Percentiles rank a stretch among this genome's conserved stretches.
Evolutionary conservation across 352 stramenopile genomes (phyloP).

Genomic region (Phytopythium delawarense): DNA sequence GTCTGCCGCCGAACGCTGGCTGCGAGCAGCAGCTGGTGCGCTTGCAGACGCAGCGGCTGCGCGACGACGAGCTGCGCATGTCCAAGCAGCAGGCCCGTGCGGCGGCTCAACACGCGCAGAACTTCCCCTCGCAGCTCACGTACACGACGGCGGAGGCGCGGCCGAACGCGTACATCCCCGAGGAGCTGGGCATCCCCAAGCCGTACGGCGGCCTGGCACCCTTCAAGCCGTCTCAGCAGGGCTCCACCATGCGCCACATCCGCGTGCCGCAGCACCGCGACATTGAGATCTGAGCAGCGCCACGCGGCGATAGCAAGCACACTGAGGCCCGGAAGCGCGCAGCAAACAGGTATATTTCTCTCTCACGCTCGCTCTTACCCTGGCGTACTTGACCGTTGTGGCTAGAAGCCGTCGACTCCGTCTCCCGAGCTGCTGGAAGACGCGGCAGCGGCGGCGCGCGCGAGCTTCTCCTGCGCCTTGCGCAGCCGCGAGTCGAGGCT

Average conservation of each 20-base stretch:
- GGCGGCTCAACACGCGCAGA: conserved; percentile 42
- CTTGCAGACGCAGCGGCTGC: conserved; percentile 46
- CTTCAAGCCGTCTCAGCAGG: conserved; percentile 89
- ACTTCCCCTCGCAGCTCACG: conserved; percentile 66
- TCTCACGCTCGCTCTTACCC: neutral
- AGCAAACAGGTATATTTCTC: neutral
- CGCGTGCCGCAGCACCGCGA: conserved; percentile 77
- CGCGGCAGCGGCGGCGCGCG: conserved; percentile 17
- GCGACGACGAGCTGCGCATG: conserved; percentile 39
- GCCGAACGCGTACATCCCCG: conserved; percentile 93
- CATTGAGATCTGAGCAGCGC: conserved; percentile 86
- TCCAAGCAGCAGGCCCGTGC: conserved; percentile 38
- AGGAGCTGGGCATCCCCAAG: conserved; percentile 90
- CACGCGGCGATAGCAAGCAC: neutral
- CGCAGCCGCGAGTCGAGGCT: conserved; percentile 56
- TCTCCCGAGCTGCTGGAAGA: neutral
- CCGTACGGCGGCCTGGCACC: conserved; percentile 89
- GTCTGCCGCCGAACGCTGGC: conserved; percentile 68
- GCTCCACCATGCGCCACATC: conserved; percentile 92
- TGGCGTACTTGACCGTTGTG: neutral
- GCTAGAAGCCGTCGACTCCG: neutral
- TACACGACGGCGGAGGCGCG: conserved; percentile 89
- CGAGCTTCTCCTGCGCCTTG: conserved; percentile 71
- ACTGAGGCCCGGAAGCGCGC: neutral
- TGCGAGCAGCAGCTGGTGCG: conserved; percentile 77